phyloP scores from a whole-genome alignment of 2,329 filamentous ascomycete species.

The Aspergillus sp. region DNA sequence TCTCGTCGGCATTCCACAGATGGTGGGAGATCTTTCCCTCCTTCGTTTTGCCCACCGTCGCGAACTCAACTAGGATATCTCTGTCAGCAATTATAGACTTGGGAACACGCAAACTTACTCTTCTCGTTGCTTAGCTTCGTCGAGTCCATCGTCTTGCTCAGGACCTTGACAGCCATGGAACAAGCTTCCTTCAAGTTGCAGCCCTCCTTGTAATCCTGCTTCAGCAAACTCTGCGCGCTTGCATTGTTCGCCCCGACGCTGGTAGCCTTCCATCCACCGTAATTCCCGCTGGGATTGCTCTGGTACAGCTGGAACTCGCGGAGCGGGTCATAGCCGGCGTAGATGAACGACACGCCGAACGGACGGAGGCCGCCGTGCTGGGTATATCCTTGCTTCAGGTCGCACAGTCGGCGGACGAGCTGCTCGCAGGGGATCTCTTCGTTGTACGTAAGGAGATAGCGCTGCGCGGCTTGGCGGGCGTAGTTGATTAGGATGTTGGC shows the following conservation, averaged over 20 bases:
- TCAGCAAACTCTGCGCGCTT: slow-evolving; percentile 89
- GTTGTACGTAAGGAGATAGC: slow-evolving; percentile 98
- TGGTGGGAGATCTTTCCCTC: slow-evolving; percentile 97
- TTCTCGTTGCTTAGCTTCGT: slow-evolving; percentile 99
- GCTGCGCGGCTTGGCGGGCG: slow-evolving; percentile 90
- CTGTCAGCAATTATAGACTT: slow-evolving; percentile 7
- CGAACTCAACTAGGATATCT: slow-evolving; percentile 70
- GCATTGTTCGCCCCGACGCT: slow-evolving; percentile 97
- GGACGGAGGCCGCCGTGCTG: slow-evolving; percentile 97
- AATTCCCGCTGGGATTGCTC: slow-evolving; percentile 97
- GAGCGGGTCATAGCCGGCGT: slow-evolving; percentile 93
- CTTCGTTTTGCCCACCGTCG: slow-evolving; percentile 91
- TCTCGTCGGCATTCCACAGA: slow-evolving; percentile 94
- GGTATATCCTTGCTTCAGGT: slow-evolving; percentile 98
- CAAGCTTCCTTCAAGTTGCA: slow-evolving; percentile 94
- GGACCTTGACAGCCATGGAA: slow-evolving; percentile 92
- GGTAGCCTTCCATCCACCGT: slow-evolving; percentile 98
- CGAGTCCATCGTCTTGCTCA: slow-evolving; percentile 99
- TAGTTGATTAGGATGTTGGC: slow-evolving; percentile 99
- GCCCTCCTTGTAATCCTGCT: slow-evolving; percentile 99
- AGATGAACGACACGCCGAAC: slow-evolving; percentile 98
- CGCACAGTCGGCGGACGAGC: slow-evolving; percentile 89
- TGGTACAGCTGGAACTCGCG: slow-evolving; percentile 98
- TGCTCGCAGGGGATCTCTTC: slow-evolving; percentile 99
- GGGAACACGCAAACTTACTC: slow-evolving; percentile 52